Evolutionary conservation across 177 flowering plant species (phyloP), one percentile per base, ranked within the genome.

Genomic region (Vitis hybrid): DNA sequence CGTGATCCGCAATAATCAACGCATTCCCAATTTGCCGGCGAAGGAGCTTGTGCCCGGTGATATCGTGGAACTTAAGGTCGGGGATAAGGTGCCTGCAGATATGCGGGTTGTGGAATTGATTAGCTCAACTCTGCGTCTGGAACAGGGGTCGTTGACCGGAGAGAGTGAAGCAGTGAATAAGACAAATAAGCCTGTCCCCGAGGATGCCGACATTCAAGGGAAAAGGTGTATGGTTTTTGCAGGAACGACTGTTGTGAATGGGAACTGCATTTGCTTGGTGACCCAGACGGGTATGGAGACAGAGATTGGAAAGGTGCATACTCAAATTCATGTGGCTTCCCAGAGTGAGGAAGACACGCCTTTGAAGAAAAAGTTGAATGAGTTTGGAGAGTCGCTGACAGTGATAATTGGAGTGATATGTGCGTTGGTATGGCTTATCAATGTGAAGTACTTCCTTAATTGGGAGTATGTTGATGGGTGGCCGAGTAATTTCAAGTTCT

Each of bases 171-270:
- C 88, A 0, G 90, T 83, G 54, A 83, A 77, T 51, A 87, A 87
- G 75, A 83, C 84, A 10, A 76, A 55, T 17, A 85, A 78, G 81
- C 69, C 75, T 55, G 84, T 87, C n/a, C 17, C 76, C 3, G 88
- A 79, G 63, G 76, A 83, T 62, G 11, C 82, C 1, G 90, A 87
- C 51, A 87, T 87, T 66, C 90, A 85, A 69, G 85, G 85, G 8
- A 86, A 86, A 75, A 83, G 63, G 62, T 82, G 85, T 63, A 84
- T 86, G 85, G 86, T 84, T 33, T 86, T 85, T 77, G 90, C 90
- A 2, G 88, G 90, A 67, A 86, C 90, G 0, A 86, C 90, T 28
- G 87, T 86, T n/a, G 88, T 86, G 49, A 86, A 86, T 77, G 90
- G 90, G 9, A 73, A 79, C 24, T 84, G 86, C 63, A 73, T 83